Evolutionary conservation across 345 rosid genomes (phyloP).

Genomic region (Pistacia vera): DNA sequence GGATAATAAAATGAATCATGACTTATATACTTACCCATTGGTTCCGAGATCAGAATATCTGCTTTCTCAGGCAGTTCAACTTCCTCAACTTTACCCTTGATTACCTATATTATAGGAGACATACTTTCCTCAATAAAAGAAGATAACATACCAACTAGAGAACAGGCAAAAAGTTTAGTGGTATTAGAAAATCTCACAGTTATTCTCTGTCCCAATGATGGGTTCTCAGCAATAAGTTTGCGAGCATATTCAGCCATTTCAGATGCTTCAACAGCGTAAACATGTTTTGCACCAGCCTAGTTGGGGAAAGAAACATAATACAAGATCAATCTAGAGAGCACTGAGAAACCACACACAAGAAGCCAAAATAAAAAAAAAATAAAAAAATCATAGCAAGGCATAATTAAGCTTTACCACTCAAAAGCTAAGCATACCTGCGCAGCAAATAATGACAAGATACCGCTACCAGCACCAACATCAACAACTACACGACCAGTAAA

Average conservation of each 20-base stretch:
- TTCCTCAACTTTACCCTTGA: conserved; percentile 97
- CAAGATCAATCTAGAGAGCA: conserved; percentile 9
- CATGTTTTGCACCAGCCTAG: conserved; percentile 99
- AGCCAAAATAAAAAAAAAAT: not conserved
- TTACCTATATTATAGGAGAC: conserved; percentile 53
- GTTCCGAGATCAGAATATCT: conserved; percentile 94
- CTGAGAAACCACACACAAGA: conserved; percentile 3
- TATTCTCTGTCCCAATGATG: conserved; percentile 71
- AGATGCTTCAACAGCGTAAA: conserved; percentile 98
- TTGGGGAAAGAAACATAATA: conserved; percentile 7
- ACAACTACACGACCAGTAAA: conserved; percentile 89
- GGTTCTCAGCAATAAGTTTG: conserved; percentile 92
- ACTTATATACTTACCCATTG: conserved; percentile 70
- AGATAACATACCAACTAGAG: conserved; percentile 11
- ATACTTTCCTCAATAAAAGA: conserved; percentile 15
- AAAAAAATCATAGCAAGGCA: not conserved
- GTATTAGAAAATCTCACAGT: conserved; percentile 54
- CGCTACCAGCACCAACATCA: conserved; percentile 99
- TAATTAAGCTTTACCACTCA: not conserved
- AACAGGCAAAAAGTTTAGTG: conserved; percentile 15
- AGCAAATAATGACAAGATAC: conserved; percentile 95
- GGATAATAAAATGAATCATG: conserved; percentile 11
- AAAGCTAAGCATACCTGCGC: conserved; percentile 69
- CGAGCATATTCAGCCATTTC: conserved; percentile 99
- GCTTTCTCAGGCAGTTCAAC: conserved; percentile 96